A percentile compares a stretch with the other conserved stretches of the same genome.
These are phyloP conservation scores for Pythium coloratum DNA, from an alignment of 352 stramenopile genomes.

Conservation along the genomic window DNA sequence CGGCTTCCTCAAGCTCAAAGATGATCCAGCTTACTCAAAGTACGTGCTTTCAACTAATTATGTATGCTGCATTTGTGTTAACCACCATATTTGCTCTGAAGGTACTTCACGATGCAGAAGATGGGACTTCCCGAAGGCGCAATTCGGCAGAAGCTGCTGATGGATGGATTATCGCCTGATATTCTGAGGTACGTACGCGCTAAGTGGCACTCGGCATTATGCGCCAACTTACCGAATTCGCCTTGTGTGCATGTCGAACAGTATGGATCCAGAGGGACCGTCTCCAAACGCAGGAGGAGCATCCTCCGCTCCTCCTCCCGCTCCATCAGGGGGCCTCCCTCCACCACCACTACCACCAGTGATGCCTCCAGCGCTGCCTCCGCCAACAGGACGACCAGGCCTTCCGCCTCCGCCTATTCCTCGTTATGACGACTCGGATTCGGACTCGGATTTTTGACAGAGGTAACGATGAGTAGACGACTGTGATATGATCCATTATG, in stretches of 20 bases:
- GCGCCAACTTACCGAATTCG: not conserved
- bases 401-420: conserved; percentile 48
- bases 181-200: conserved; percentile 63
- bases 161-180: conserved; percentile 71
- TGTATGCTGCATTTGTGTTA: not conserved
- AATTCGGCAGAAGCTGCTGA: conserved; percentile 80
- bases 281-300: conserved; percentile 51
- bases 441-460: conserved; percentile 26
- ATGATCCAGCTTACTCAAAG: conserved; percentile 78
- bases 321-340: conserved; percentile 9
- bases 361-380: conserved; percentile 30
- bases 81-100: conserved; percentile 26
- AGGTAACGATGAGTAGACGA: conserved; percentile 1
- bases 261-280: conserved; percentile 79
- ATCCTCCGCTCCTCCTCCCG: conserved; percentile 16
- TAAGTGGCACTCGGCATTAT: not conserved
- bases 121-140: conserved; percentile 75
- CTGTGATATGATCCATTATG: not conserved
- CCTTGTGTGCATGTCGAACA: conserved; percentile 25
- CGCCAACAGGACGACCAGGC: conserved; percentile 37
- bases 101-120: conserved; percentile 87
- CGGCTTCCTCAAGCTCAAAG: conserved; percentile 74
- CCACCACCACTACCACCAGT: conserved; percentile 38
- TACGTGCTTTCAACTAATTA: conserved; percentile 14
- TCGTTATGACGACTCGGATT: conserved; percentile 58